Evolutionary conservation across 352 stramenopile species (phyloP).

Genomic region (Phytophthora kernoviae): DNA sequence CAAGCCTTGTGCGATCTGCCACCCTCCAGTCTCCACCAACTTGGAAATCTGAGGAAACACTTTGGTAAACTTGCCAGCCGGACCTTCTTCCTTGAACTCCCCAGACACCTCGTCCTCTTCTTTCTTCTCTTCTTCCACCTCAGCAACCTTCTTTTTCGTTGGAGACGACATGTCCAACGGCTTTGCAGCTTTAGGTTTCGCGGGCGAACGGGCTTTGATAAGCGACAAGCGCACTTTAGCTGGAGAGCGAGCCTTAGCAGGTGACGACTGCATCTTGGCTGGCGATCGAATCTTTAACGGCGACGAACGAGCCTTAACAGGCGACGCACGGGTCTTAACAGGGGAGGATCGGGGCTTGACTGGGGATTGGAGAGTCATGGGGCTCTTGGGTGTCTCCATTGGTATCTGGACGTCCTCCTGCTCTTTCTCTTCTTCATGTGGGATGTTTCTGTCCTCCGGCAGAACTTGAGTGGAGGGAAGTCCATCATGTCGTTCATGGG

Average conservation of each 20-base stretch:
- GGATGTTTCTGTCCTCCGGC: constrained; percentile 18
- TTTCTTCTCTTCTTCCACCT: constrained; percentile 9
- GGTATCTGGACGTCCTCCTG: not conserved
- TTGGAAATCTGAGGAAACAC: constrained; percentile 52
- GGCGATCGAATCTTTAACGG: constrained; percentile 10
- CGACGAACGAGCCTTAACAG: constrained; percentile 3
- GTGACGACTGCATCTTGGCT: constrained; percentile 9
- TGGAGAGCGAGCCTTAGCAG: constrained; percentile 8
- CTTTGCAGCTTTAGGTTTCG: constrained; percentile 19
- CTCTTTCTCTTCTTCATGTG: constrained; percentile 8
- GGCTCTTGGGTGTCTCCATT: constrained; percentile 12
- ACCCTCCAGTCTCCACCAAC: constrained; percentile 55
- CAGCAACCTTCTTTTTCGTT: constrained; percentile 2
- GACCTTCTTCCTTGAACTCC: constrained; percentile 28
- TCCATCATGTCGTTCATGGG: constrained; percentile 12
- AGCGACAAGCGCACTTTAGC: constrained; percentile 7
- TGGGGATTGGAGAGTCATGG: constrained; percentile 2
- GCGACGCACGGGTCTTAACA: constrained; percentile 3
- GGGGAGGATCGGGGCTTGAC: constrained; percentile 3
- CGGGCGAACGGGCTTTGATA: constrained; percentile 5
- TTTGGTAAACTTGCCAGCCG: constrained; percentile 48
- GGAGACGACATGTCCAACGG: constrained; percentile 5
- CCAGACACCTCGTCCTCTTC: constrained; percentile 20
- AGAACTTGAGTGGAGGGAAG: constrained; percentile 49
- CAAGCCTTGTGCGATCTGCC: constrained; percentile 62